Evolutionary conservation across 169 alveolate species (phyloP).

Genomic region (Eimeria sp.): DNA sequence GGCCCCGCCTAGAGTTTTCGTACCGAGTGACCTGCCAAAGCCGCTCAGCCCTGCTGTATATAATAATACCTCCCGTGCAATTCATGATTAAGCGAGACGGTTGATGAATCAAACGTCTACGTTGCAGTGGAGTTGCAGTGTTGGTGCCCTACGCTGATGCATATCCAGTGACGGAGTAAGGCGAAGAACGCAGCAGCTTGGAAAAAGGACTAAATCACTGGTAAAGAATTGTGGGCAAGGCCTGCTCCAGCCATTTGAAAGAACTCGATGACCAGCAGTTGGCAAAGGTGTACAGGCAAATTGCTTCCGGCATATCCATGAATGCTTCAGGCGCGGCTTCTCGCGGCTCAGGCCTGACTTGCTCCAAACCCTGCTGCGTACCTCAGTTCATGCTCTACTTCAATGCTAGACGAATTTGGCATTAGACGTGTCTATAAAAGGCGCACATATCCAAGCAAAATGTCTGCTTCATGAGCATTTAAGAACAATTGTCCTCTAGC

Average conservation of each 20-base stretch:
- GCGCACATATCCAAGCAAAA: neutral
- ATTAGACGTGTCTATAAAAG: neutral
- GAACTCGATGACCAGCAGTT: neutral
- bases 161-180: neutral
- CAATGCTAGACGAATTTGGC: neutral
- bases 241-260: neutral
- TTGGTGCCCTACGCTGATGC: neutral
- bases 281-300: neutral
- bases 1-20: constrained; percentile 71
- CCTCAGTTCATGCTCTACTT: neutral
- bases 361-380: neutral
- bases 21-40: constrained; percentile 52
- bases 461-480: neutral
- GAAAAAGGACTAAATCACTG: neutral
- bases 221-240: neutral
- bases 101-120: neutral
- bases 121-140: neutral
- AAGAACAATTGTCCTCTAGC: neutral
- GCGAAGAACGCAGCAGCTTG: neutral
- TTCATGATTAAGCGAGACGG: neutral
- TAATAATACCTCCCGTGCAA: neutral
- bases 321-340: neutral
- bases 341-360: neutral
- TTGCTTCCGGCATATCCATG: neutral
- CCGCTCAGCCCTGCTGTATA: constrained; percentile 29